Conservation (phyloP, 2,329 filamentous ascomycete species). For the Neofusicoccum sp. region DNA sequence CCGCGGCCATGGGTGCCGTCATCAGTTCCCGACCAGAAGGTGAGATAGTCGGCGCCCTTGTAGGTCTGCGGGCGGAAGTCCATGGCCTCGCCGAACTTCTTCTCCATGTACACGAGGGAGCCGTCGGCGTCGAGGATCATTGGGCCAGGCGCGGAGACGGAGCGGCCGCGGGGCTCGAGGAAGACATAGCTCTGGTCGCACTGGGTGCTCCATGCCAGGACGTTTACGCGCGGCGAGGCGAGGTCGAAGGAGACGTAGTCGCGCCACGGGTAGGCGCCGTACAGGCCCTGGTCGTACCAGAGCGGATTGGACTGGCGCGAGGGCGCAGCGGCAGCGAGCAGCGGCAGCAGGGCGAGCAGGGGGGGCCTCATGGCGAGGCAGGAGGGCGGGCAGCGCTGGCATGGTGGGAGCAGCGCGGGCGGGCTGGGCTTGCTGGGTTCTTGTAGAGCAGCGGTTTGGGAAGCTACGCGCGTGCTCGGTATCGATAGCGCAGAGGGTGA, state of each 20-base stretch:
- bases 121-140: constrained; percentile 35
- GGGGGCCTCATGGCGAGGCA: constrained; percentile 10
- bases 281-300: constrained; percentile 18
- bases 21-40: constrained; percentile 37
- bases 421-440: not conserved
- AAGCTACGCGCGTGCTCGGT: constrained; percentile 4
- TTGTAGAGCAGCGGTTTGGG: not conserved
- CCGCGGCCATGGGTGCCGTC: constrained; percentile 34
- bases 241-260: constrained; percentile 16
- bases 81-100: constrained; percentile 25
- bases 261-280: constrained; percentile 15
- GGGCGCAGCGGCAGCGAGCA: not conserved
- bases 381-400: not conserved
- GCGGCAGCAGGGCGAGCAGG: constrained; percentile 3
- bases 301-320: constrained; percentile 14
- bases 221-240: constrained; percentile 20
- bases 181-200: constrained; percentile 21
- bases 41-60: constrained; percentile 36
- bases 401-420: not conserved
- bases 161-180: constrained; percentile 19
- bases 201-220: constrained; percentile 19
- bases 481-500: not conserved
- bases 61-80: constrained; percentile 35
- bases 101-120: constrained; percentile 34
- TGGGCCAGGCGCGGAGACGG: constrained; percentile 26